Base-by-base conservation (phyloP, 139 green algal species). In the Tetraselmis chui region DNA sequence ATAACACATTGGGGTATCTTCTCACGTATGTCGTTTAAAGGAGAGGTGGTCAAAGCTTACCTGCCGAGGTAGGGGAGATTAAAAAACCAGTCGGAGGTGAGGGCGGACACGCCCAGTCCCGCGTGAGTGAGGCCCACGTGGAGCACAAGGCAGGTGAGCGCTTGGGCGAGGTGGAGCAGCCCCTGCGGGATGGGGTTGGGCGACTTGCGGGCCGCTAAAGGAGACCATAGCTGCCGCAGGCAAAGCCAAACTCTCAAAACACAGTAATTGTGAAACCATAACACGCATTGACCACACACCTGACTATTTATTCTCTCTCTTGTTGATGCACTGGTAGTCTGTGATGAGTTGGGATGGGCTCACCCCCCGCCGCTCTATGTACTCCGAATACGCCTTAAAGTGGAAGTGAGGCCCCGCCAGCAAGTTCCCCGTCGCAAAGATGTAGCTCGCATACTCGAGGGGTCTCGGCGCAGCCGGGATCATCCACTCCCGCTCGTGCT, bases 401-500 rank as follows among this genome's bases (percentile, higher is more conserved):
- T 98, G 93, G 76, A 95, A 91, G 77, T 91, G 91, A 18, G 94
- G 94, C 0, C 94, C 94, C 29, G 91, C 87, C 83, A 98, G 85
- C 76, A 97, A 87, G 88, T 96, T 96, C 78, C 94, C 94, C 18
- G 91, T 83, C 22, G 85, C 83, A 77, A 97, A 96, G 0, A 95
- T 31, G 88, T 94, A 98, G 58, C 84, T 88, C 0, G 91, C 31
- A 74, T 85, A 97, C 83, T 94, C 91, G 23, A 97, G 86, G 0
- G 81, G 84, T 26, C 75, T 85, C 30, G 93, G 93, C 82, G 45
- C 45, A 18, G 45, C 45, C 11, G 11, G 45, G 45, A 67, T 67
- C 45, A 67, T 67, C 45, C 45, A 67, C 18, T 67, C 11, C 45
- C 45, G 45, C 45, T 67, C 45, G 18, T 18, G 5, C 45, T 5